These are phyloP conservation scores for Oryza meridionalis DNA, from an alignment of 176 grass and related monocot species.

Conservation along the genomic window DNA sequence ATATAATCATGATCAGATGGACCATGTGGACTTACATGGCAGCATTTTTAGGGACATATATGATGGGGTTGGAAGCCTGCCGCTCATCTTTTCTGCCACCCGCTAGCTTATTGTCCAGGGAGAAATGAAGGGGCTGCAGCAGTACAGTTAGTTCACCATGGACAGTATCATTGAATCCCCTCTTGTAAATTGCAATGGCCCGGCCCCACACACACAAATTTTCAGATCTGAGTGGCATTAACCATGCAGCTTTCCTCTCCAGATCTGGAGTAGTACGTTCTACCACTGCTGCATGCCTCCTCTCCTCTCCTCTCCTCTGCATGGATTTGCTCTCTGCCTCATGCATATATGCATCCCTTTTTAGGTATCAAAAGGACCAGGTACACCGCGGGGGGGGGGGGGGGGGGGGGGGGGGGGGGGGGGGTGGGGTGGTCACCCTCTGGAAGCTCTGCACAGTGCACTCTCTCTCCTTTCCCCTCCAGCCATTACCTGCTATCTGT, in stretches of 20 bases:
- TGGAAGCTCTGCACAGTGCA: constrained; percentile 34
- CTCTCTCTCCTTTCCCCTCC: constrained; percentile 43
- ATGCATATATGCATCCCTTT: constrained; percentile 39
- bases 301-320: not conserved
- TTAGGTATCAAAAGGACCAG: constrained; percentile 45
- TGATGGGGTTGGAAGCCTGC: not conserved
- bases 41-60: not conserved
- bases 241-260: constrained; percentile 28
- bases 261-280: constrained; percentile 44
- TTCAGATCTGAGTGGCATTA: constrained; percentile 53
- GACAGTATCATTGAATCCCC: constrained; percentile 56
- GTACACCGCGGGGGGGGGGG: constrained; percentile 1
- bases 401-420: not conserved
- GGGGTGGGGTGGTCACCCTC: constrained; percentile 34
- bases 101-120: constrained; percentile 24
- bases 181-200: constrained; percentile 21
- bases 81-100: constrained; percentile 40
- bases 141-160: constrained; percentile 5
- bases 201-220: not conserved
- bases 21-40: not conserved
- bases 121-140: constrained; percentile 36
- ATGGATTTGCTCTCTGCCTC: constrained; percentile 27
- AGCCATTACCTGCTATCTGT: not conserved
- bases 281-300: not conserved
- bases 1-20: not conserved